Conservation (phyloP, 1,284 basidiomycete species). For the Erythrobasidium hasegawianum region DNA sequence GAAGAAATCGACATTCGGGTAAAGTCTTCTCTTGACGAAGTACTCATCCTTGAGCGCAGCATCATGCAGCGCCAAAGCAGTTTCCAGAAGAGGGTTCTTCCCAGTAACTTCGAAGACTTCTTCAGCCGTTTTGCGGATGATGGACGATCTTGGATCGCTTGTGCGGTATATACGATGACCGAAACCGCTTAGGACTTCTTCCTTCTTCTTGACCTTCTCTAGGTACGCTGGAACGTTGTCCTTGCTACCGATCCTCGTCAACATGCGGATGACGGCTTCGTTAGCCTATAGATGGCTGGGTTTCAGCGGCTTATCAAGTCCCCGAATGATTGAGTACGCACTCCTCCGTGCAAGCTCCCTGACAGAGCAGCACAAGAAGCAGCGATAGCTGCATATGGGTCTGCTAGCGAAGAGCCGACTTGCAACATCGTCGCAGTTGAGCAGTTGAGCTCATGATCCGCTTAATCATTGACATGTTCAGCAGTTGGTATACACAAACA, state of each 20-base stretch:
- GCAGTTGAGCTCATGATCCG: slow-evolving; percentile 58
- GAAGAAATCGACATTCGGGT: slow-evolving; percentile 46
- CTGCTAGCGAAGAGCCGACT: slow-evolving; percentile 77
- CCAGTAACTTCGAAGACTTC: slow-evolving; percentile 64
- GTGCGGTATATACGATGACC: slow-evolving; percentile 41
- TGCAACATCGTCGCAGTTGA: slow-evolving; percentile 77
- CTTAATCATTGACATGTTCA: neutral
- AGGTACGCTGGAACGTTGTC: slow-evolving; percentile 71
- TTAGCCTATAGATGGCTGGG: slow-evolving; percentile 57
- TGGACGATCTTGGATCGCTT: slow-evolving; percentile 75
- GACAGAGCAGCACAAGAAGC: slow-evolving; percentile 64
- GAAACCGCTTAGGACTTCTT: slow-evolving; percentile 64
- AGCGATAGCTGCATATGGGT: slow-evolving; percentile 78
- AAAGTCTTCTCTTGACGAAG: slow-evolving; percentile 60
- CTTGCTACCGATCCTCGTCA: slow-evolving; percentile 70
- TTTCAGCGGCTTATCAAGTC: too few species aligned
- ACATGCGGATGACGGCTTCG: slow-evolving; percentile 78
- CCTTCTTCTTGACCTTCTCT: slow-evolving; percentile 74
- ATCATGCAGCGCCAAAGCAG: slow-evolving; percentile 80
- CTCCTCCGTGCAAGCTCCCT: slow-evolving; percentile 69
- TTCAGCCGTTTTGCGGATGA: slow-evolving; percentile 79
- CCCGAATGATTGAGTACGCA: too few species aligned
- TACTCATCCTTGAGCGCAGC: slow-evolving; percentile 82
- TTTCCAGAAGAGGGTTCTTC: slow-evolving; percentile 72
- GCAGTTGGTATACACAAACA: neutral